Evolutionary conservation across 2,329 filamentous ascomycete species (phyloP), one percentile per base, ranked within the genome.

Genomic region (Diplocarpon rosae): DNA sequence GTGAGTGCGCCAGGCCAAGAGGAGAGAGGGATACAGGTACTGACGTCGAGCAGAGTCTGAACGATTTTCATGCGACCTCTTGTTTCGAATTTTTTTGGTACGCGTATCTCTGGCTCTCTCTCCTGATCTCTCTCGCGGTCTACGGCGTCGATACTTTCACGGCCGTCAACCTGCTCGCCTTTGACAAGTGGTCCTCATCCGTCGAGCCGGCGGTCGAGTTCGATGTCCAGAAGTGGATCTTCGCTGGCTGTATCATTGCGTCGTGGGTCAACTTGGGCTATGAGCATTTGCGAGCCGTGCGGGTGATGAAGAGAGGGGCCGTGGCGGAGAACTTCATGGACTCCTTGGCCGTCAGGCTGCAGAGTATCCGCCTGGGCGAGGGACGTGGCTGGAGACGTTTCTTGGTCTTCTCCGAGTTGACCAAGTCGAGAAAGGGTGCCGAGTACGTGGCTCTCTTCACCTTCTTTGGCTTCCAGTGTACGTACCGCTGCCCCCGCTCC

Each of bases 91-190:
- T 76, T 8, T 73, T 94, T 53, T 89, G 88, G 48, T 96, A 95
- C 63, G 76, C 70, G 57, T 92, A 88, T 66, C 74, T 96, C 41
- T 92, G 82, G 75, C 71, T 92, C 47, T 83, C 87, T 55, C 73
- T 90, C 36, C 45, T 88, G 42, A 70, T 93, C 46, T 92, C 87
- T 2, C 63, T 90, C 39, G 82, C 85, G 36, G 88, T 95, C 53
- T 95, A 95, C 64, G 80, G 72, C 24, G 84, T 93, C 61, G 90
- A 96, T 66, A 88, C 81, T 49, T 96, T 95, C 62, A 95, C 89
- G 4, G 89, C 89, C 50, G 76, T 95, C 66, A 93, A 95, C 52
- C 72, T 98, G 33, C 75, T 98, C 40, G 84, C 76, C 45, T 95
- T 95, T 67, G 78, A 93, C 66, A 78, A 78, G 48, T 96, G 89